Percentiles rank a stretch among this genome's conserved stretches.
Evolutionary conservation across 2,329 filamentous ascomycete genomes (phyloP).

Genomic region (Cercospora zeae-maydis): DNA sequence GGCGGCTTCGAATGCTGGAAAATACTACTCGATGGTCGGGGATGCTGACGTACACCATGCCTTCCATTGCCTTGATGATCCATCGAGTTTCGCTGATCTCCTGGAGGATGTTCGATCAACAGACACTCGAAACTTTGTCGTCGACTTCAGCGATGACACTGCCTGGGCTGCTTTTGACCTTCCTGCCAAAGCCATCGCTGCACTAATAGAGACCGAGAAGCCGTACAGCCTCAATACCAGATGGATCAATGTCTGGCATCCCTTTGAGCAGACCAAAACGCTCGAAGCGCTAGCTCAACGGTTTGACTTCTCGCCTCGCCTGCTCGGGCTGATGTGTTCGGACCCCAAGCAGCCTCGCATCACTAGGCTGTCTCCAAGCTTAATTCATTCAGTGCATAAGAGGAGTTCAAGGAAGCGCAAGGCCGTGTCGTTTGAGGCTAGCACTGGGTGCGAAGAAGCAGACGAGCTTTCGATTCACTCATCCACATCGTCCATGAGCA

Average conservation of each 20-base stretch:
- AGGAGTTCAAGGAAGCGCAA: conserved; percentile 11
- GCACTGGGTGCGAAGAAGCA: conserved; percentile 16
- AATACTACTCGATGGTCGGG: conserved; percentile 22
- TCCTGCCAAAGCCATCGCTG: conserved; percentile 40
- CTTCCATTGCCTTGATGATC: conserved; percentile 55
- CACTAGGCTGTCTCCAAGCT: conserved; percentile 10
- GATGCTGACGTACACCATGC: conserved; percentile 19
- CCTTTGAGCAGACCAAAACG: conserved; percentile 55
- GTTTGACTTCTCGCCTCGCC: conserved; percentile 66
- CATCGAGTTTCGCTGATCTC: conserved; percentile 46
- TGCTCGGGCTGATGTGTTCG: conserved; percentile 61
- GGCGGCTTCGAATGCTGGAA: conserved; percentile 12
- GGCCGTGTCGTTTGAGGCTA: conserved; percentile 7
- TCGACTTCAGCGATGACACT: conserved; percentile 59
- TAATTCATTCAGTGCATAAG: conserved; percentile 12
- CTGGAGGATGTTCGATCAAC: conserved; percentile 42
- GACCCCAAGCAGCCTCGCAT: conserved; percentile 43
- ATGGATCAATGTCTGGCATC: conserved; percentile 76
- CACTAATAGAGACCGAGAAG: conserved; percentile 42
- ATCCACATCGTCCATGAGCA: conserved; percentile 28
- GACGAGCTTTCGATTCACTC: conserved; percentile 32
- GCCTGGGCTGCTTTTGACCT: conserved; percentile 58
- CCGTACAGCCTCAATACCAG: conserved; percentile 54
- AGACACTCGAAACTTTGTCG: conserved; percentile 56
- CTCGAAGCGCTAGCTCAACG: conserved; percentile 57